Conservation (phyloP, 371 early-diverging fungal species). For the Rhizopus sp. region DNA sequence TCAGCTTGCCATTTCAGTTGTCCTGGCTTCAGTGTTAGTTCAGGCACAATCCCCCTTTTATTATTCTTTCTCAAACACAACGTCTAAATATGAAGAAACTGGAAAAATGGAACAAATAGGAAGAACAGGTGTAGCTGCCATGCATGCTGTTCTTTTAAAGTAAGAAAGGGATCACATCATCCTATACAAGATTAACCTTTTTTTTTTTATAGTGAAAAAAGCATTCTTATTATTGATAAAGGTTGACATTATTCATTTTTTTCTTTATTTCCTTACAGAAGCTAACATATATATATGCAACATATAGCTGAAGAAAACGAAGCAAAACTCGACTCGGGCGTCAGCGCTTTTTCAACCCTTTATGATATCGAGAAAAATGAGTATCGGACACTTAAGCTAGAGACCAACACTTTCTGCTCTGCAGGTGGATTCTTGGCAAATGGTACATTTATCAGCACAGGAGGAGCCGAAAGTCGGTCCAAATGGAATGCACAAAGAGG, state of each 20-base stretch:
- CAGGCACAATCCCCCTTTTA: constrained; percentile 32
- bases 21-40: background rate
- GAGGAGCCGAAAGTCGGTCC: constrained; percentile 56
- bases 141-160: constrained; percentile 51
- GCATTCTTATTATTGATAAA: constrained; percentile 50
- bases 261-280: background rate
- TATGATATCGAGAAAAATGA: constrained; percentile 55
- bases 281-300: background rate
- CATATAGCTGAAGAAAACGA: constrained; percentile 52
- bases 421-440: constrained; percentile 62
- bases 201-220: constrained; percentile 35
- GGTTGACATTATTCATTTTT: constrained; percentile 18
- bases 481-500: constrained; percentile 56
- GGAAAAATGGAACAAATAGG: constrained; percentile 53
- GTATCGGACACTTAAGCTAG: constrained; percentile 47
- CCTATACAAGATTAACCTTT: background rate
- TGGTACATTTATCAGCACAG: constrained; percentile 63
- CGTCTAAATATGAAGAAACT: constrained; percentile 29
- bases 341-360: constrained; percentile 56
- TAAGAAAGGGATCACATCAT: constrained; percentile 11
- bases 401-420: constrained; percentile 69
- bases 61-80: constrained; percentile 10
- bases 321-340: constrained; percentile 52
- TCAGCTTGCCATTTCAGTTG: constrained; percentile 1
- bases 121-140: constrained; percentile 51